Conservation (phyloP, 2,329 filamentous ascomycete species). For the Ophiosphaerella korrae region DNA sequence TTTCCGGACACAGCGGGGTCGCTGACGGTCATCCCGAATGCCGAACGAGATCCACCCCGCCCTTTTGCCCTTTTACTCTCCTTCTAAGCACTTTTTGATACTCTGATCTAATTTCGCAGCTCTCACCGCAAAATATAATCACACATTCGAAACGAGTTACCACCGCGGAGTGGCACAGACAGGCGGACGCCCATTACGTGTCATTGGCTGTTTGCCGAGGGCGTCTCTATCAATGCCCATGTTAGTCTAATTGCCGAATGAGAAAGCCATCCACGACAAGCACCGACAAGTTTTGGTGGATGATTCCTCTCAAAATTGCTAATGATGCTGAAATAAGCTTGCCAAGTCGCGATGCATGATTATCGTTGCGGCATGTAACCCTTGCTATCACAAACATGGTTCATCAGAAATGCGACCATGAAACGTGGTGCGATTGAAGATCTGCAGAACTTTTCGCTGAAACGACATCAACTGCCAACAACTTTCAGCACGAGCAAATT, state of each 20-base stretch:
- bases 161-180: no score
- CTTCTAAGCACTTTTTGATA: neutral
- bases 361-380: slow-evolving; percentile 3
- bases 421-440: slow-evolving; percentile 19
- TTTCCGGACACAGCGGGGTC: no score
- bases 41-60: slow-evolving; percentile 11
- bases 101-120: no score
- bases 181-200: no score
- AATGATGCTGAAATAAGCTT: slow-evolving; percentile 11
- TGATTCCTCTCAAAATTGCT: no score
- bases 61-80: slow-evolving; percentile 5
- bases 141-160: no score
- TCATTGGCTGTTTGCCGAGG: no score
- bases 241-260: no score
- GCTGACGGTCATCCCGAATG: neutral
- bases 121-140: no score
- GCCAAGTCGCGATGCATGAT: slow-evolving; percentile 14
- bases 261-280: no score
- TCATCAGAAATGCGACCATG: slow-evolving; percentile 11
- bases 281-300: no score
- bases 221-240: no score
- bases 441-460: slow-evolving; percentile 16
- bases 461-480: slow-evolving; percentile 13
- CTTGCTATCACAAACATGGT: slow-evolving; percentile 7
- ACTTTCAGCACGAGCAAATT: neutral